phyloP scores from a whole-genome alignment of 306 rosid species.

The Dalbergia cultrata region DNA sequence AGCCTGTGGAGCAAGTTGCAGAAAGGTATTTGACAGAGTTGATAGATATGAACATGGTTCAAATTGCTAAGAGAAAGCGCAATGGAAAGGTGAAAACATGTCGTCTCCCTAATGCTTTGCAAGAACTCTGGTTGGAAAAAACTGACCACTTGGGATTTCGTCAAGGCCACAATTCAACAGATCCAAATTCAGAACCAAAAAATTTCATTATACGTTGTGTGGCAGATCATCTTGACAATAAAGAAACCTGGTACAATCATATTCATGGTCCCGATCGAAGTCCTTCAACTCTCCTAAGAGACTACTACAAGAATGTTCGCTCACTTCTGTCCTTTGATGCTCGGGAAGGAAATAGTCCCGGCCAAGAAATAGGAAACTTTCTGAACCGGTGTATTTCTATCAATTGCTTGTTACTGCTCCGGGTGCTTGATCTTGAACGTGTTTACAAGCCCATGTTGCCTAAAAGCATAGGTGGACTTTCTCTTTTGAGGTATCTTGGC shows the following conservation, averaged over 20 bases:
- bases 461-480: constrained; percentile 36
- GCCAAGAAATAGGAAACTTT: constrained; percentile 41
- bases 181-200: not conserved
- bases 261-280: constrained; percentile 11
- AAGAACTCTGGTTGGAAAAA: constrained; percentile 10
- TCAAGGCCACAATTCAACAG: not conserved
- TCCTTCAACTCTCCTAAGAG: not conserved
- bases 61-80: constrained; percentile 33
- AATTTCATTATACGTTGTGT: not conserved
- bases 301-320: constrained; percentile 22
- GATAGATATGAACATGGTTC: constrained; percentile 42
- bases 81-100: constrained; percentile 52
- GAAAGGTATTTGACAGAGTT: constrained; percentile 39
- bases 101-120: constrained; percentile 29
- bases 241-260: constrained; percentile 7
- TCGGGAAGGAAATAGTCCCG: constrained; percentile 52
- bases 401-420: constrained; percentile 15
- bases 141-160: not conserved
- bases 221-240: constrained; percentile 7
- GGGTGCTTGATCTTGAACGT: constrained; percentile 58
- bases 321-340: constrained; percentile 44
- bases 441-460: constrained; percentile 57
- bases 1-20: constrained; percentile 40
- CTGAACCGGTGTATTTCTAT: constrained; percentile 28
- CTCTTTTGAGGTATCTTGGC: constrained; percentile 54